Base-by-base conservation (phyloP, 169 alveolate species). In the Perkinsus marinus region DNA sequence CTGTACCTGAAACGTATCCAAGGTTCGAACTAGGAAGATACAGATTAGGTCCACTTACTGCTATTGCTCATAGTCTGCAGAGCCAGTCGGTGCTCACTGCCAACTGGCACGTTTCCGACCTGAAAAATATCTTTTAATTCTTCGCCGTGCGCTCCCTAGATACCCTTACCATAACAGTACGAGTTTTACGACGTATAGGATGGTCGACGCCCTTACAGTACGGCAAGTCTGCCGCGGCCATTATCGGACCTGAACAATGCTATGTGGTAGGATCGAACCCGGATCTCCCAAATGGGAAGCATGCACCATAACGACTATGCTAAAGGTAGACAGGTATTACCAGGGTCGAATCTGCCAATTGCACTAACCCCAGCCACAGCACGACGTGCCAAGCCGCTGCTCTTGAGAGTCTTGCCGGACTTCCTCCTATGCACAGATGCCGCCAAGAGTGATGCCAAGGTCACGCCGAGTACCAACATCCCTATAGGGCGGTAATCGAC, bases 11-110 rank as follows among this genome's bases (percentile, higher is more conserved):
- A 39, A 6, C 9, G 46, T 90, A 30, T n/a, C 39, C 34, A n/a
- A 39, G 92, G 39, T 34, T 39, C 39, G 39, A 91, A 36, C 46
- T 9, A 39, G 39, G 0, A 9, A 7, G 39, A 19, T 16, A 3
- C 92, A 10, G 79, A 93, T 94, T 93, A 94, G 97, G 69, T 95
- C 89, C 30, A 95, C 96, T 69, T 95, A 90, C 94, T 96, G 79
- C 95, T 94, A n/a, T 93, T 93, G 10, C 96, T 94, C 97, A 95
- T 95, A 16, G 97, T 95, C 93, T 95, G 97, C 43, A 95, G 92
- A 16, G 97, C 96, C 57, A 95, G 94, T 68, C 93, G 95, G 47
- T 94, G 92, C 91, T 93, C 93, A 39, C 96, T 96, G 30, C 97
- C 97, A 39, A 95, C 94, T 92, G 96, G 94, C 39, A 95, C 93